These are phyloP conservation scores for Elsinoe necatrix DNA, from an alignment of 2,329 filamentous ascomycete species.

Conservation along the genomic window DNA sequence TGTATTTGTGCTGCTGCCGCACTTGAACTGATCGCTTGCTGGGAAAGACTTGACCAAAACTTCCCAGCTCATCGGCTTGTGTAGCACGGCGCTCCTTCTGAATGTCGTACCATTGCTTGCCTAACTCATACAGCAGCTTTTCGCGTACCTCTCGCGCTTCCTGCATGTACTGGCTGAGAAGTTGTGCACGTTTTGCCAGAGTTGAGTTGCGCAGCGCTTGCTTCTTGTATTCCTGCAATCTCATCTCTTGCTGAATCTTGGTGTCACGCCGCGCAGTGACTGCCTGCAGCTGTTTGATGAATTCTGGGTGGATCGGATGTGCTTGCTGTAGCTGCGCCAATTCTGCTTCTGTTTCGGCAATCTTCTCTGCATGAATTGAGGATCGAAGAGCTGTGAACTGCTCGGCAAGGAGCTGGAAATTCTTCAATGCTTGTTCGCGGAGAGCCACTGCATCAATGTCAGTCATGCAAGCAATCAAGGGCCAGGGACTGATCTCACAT, in stretches of 20 bases:
- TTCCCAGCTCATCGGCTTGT: slow-evolving; percentile 68
- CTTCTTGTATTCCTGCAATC: slow-evolving; percentile 64
- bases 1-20: slow-evolving; percentile 81
- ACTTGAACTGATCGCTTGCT: slow-evolving; percentile 68
- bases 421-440: slow-evolving; percentile 40
- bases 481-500: slow-evolving; percentile 17
- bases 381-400: slow-evolving; percentile 82
- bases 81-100: slow-evolving; percentile 76
- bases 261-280: slow-evolving; percentile 74
- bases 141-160: slow-evolving; percentile 75
- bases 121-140: slow-evolving; percentile 66
- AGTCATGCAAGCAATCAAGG: slow-evolving; percentile 16
- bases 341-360: slow-evolving; percentile 68
- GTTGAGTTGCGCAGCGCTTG: slow-evolving; percentile 65
- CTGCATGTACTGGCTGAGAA: slow-evolving; percentile 87
- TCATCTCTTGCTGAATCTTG: slow-evolving; percentile 67
- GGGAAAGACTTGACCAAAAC: slow-evolving; percentile 75
- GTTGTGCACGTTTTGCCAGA: slow-evolving; percentile 73
- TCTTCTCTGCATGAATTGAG: slow-evolving; percentile 78
- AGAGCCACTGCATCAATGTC: slow-evolving; percentile 31
- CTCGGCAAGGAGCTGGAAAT: slow-evolving; percentile 67
- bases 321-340: slow-evolving; percentile 51
- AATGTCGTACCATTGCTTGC: slow-evolving; percentile 85
- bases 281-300: slow-evolving; percentile 79
- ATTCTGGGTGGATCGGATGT: slow-evolving; percentile 73